A percentile compares a stretch with the other conserved stretches of the same genome.
Evolutionary conservation across 345 rosid species (phyloP).

Genomic region (Brassica napus): Da-Ae NC_063441.1:20058501-20059000

Average conservation of each 20-base stretch:
- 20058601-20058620: neutral
- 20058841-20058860: conserved; percentile 63
- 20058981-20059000: conserved; percentile 53
- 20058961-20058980: conserved; percentile 69
- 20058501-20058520: no score
- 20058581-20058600: neutral
- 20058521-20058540: neutral
- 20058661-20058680: neutral
- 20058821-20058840: conserved; percentile 63
- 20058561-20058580: neutral
- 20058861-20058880: conserved; percentile 87
- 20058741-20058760: conserved; percentile 95
- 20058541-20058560: neutral
- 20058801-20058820: conserved; percentile 74
- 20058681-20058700: conserved; percentile 62
- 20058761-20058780: conserved; percentile 74
- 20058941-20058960: conserved; percentile 63
- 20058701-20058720: conserved; percentile 71
- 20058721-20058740: conserved; percentile 74
- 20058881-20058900: conserved; percentile 51
- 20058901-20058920: conserved; percentile 49
- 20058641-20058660: neutral
- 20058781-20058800: conserved; percentile 59
- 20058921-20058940: conserved; percentile 76
- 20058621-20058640: neutral